A percentile compares a stretch with the other conserved stretches of the same genome.
These are phyloP conservation scores for Blastocystis sp. DNA, from an alignment of 352 stramenopile species.

Conservation along the genomic window DNA sequence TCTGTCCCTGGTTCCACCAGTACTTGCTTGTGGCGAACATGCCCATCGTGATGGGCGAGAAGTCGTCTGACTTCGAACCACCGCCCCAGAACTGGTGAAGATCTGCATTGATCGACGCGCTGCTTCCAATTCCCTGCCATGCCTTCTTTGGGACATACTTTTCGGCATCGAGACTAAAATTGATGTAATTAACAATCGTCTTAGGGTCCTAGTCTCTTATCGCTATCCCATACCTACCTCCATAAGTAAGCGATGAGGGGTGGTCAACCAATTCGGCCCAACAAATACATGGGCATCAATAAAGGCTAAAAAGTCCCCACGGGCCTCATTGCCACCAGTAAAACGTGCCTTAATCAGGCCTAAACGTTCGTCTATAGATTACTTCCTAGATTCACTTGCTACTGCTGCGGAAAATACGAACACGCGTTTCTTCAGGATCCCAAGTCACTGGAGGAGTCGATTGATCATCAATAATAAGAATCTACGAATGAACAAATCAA, in stretches of 20 bases:
- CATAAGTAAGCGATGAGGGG: constrained; percentile 4
- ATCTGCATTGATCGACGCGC: not conserved
- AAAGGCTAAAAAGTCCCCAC: constrained; percentile 38
- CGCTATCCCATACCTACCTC: not conserved
- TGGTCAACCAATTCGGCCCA: constrained; percentile 22
- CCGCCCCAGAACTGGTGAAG: constrained; percentile 47
- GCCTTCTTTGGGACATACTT: not conserved
- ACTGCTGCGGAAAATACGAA: constrained; percentile 18
- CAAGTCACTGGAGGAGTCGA: constrained; percentile 30
- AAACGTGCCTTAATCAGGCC: constrained; percentile 45
- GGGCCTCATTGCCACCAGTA: constrained; percentile 24
- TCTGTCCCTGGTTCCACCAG: constrained; percentile 15
- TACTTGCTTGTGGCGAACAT: constrained; percentile 53
- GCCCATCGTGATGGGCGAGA: constrained; percentile 49
- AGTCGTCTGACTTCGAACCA: not conserved
- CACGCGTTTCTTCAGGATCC: not conserved
- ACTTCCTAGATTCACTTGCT: not conserved
- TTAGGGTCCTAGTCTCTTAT: not conserved
- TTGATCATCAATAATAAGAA: constrained; percentile 50
- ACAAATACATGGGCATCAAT: constrained; percentile 57
- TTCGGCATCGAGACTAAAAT: not conserved
- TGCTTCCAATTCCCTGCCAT: constrained; percentile 30
- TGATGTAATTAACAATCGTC: constrained; percentile 42
- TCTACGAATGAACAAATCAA: not conserved
- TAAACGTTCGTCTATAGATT: not conserved